phyloP scores from a whole-genome alignment of 495 filamentous ascomycete genomes.

The Massariosphaeria phaeospora region DNA sequence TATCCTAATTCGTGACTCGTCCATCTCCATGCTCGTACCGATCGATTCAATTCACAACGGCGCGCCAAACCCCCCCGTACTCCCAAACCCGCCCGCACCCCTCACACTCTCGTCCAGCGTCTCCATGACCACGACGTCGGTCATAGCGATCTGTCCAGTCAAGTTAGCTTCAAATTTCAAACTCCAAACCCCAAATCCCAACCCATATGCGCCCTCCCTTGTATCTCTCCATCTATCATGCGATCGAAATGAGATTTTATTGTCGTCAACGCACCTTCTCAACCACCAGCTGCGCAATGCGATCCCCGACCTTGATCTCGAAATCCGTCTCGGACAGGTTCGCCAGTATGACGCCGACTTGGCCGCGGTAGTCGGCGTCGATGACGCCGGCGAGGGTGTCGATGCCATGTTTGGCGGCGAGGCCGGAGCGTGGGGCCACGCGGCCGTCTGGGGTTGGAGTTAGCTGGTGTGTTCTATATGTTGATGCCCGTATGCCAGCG shows the following conservation, averaged over 20 bases:
- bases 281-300: constrained; percentile 86
- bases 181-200: constrained; percentile 43
- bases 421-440: constrained; percentile 84
- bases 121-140: constrained; percentile 80
- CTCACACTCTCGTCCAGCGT: constrained; percentile 85
- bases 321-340: constrained; percentile 86
- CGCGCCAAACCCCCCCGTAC: constrained; percentile 62
- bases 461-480: background rate
- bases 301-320: constrained; percentile 74
- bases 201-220: background rate
- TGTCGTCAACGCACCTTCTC: constrained; percentile 47
- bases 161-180: constrained; percentile 32
- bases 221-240: background rate
- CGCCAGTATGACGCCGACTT: constrained; percentile 88
- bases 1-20: no score
- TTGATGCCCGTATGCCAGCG: no score
- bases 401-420: constrained; percentile 90
- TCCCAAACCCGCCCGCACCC: constrained; percentile 89
- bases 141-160: constrained; percentile 65
- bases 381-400: constrained; percentile 94
- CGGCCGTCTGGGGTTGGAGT: constrained; percentile 62
- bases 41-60: background rate
- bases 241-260: background rate
- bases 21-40: no score
- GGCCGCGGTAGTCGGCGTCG: constrained; percentile 93